A percentile compares a stretch with the other conserved stretches of the same genome.
phyloP scores from a whole-genome alignment of 306 rosid species.

The Vachellia pachyceras region DNA sequence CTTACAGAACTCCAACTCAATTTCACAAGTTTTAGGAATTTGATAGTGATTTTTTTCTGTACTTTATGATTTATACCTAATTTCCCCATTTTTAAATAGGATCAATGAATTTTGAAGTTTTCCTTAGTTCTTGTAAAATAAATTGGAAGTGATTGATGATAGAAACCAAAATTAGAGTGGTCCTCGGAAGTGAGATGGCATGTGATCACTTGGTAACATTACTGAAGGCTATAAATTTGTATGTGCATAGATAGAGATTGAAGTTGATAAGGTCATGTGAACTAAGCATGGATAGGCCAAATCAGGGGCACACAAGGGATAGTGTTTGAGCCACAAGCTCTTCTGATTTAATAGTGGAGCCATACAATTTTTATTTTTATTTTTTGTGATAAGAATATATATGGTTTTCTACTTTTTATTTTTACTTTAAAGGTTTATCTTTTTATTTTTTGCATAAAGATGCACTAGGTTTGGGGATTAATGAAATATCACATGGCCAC shows the following conservation, averaged over 20 bases:
- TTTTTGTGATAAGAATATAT: neutral
- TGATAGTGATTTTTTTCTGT: too few species aligned
- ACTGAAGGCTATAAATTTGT: neutral
- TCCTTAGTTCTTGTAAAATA: too few species aligned
- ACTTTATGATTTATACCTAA: too few species aligned
- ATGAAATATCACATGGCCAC: neutral
- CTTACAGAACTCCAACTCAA: too few species aligned
- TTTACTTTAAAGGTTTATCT: neutral
- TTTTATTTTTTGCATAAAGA: neutral
- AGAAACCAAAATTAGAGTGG: neutral
- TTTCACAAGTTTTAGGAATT: too few species aligned
- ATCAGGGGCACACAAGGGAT: conserved; percentile 30
- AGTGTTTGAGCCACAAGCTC: conserved; percentile 21
- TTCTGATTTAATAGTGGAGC: neutral
- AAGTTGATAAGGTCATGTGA: conserved; percentile 34
- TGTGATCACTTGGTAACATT: neutral
- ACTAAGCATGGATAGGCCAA: neutral
- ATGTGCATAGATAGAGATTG: neutral
- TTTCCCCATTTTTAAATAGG: too few species aligned
- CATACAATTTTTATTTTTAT: neutral
- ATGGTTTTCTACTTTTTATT: neutral
- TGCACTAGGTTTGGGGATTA: neutral
- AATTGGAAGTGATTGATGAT: too few species aligned
- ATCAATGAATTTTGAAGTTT: too few species aligned
- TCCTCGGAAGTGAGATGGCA: neutral